Evolutionary conservation across 257 asterid species (phyloP).

Genomic region (Solanum infundibuliforme): DNA sequence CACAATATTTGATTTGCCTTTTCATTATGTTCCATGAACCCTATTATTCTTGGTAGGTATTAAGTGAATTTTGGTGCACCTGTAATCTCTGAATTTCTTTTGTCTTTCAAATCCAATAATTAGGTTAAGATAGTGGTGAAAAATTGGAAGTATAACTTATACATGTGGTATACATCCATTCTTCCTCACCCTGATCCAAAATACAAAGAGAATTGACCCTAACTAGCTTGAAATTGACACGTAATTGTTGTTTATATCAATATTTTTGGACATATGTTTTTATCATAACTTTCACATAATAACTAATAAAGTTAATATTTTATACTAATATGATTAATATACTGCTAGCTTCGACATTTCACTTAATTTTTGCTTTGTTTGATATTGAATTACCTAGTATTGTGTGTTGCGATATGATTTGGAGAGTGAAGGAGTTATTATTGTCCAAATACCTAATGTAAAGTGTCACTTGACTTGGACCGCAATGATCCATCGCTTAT

Average conservation of each 20-base stretch:
- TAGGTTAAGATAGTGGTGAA: neutral
- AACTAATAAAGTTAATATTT: neutral
- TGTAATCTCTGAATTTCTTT: neutral
- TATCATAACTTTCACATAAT: too few species aligned
- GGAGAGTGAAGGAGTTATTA: neutral
- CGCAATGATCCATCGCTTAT: neutral
- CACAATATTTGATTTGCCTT: too few species aligned
- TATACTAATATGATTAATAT: neutral
- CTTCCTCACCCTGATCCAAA: neutral
- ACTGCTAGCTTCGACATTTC: neutral
- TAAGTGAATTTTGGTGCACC: neutral
- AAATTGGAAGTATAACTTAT: neutral
- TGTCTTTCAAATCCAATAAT: neutral
- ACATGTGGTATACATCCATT: neutral
- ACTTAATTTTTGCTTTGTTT: neutral
- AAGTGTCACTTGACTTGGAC: neutral
- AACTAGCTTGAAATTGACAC: too few species aligned
- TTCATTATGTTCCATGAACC: too few species aligned
- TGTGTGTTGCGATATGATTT: neutral
- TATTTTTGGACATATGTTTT: too few species aligned
- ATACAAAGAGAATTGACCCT: too few species aligned
- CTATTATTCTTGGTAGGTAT: neutral
- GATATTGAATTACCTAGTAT: neutral
- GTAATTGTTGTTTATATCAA: too few species aligned
- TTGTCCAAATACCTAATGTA: too few species aligned